Evolutionary conservation across 495 filamentous ascomycete genomes (phyloP).

Genomic region (Parathielavia hyrcaniae): DNA sequence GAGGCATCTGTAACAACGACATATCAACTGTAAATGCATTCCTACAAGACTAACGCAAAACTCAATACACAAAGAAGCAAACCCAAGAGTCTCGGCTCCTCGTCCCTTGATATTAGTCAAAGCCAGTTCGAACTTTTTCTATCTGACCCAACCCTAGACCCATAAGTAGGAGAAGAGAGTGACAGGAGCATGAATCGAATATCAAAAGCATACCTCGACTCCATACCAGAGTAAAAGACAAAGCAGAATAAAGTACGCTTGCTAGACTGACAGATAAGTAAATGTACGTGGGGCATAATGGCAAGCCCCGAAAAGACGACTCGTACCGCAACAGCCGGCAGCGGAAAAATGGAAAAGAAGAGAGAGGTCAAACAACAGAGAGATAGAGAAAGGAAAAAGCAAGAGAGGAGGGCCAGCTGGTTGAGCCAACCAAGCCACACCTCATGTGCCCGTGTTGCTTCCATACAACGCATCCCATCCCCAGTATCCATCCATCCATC

Average conservation of each 20-base stretch:
- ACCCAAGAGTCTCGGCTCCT: too few relatives aligned
- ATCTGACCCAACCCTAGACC: too few relatives aligned
- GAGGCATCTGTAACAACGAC: too few relatives aligned
- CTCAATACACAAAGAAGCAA: not conserved
- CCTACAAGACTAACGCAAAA: not conserved
- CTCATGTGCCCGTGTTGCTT: slow-evolving; percentile 3
- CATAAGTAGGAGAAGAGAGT: not conserved
- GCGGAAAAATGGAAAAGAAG: not conserved
- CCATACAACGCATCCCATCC: slow-evolving; percentile 19
- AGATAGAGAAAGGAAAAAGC: not conserved
- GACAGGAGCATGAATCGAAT: not conserved
- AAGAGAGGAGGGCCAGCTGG: not conserved
- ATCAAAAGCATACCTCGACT: not conserved
- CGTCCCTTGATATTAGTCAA: not conserved
- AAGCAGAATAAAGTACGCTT: slow-evolving; percentile 8
- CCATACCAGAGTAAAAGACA: not conserved
- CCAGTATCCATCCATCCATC: slow-evolving; percentile 4
- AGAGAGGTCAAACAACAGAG: not conserved
- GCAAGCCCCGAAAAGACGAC: not conserved
- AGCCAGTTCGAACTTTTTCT: not conserved
- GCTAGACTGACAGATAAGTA: slow-evolving; percentile 9
- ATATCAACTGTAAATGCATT: too few relatives aligned
- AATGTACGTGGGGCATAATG: not conserved
- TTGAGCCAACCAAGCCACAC: not conserved
- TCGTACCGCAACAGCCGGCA: not conserved